phyloP scores from a whole-genome alignment of 2,329 filamentous ascomycete species.

The Aureobasidium sp. region DNA sequence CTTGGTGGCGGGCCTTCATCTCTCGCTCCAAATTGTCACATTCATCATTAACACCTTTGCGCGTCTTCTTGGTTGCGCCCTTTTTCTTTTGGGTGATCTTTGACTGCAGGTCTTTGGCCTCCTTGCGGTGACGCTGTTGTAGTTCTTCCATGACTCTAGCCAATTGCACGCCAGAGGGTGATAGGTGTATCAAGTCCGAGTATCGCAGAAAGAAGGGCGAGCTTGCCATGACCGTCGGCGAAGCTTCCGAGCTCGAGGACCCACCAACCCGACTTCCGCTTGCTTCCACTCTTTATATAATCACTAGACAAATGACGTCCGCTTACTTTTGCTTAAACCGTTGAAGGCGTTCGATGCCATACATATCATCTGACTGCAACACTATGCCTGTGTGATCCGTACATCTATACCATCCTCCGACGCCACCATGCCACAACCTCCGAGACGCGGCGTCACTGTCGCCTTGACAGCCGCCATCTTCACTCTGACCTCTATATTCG shows the following conservation, averaged over 20 bases:
- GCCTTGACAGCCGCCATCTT: constrained; percentile 28
- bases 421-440: neutral
- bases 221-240: neutral
- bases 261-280: neutral
- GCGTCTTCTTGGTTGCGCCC: constrained; percentile 75
- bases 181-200: neutral
- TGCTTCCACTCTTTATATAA: neutral
- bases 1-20: constrained; percentile 45
- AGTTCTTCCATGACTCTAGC: constrained; percentile 56
- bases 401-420: neutral
- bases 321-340: neutral
- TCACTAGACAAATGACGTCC: neutral
- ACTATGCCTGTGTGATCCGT: neutral
- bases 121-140: constrained; percentile 73
- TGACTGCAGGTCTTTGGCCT: constrained; percentile 76
- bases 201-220: neutral
- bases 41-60: constrained; percentile 53
- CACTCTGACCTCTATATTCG: constrained; percentile 25
- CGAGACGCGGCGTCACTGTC: constrained; percentile 21
- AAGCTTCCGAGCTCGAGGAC: neutral
- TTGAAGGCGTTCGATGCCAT: too few relatives aligned
- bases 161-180: neutral
- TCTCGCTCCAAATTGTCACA: constrained; percentile 50
- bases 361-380: neutral
- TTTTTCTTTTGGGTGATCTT: constrained; percentile 94